Evolutionary conservation across 768 basidiomycete species (phyloP).

Genomic region (Macrolepiota fuliginosa): DNA sequence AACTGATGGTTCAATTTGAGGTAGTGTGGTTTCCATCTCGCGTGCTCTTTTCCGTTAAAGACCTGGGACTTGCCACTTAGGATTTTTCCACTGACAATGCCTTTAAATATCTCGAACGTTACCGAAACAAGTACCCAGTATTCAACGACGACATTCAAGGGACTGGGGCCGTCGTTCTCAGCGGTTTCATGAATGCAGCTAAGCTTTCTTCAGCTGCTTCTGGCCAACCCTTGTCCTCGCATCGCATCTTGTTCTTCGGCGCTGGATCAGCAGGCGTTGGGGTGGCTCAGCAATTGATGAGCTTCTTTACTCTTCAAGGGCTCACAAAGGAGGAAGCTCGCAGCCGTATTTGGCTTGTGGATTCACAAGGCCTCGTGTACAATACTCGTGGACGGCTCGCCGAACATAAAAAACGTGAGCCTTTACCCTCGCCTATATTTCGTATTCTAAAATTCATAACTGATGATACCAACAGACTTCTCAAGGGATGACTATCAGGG

Average conservation of each 20-base stretch:
- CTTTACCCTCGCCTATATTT: neutral
- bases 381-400: constrained; percentile 70
- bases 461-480: constrained; percentile 53
- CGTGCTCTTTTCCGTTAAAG: neutral
- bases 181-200: constrained; percentile 87
- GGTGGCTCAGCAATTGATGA: constrained; percentile 84
- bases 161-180: constrained; percentile 89
- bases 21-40: constrained; percentile 27
- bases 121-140: constrained; percentile 70
- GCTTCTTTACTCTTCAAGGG: constrained; percentile 85
- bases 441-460: constrained; percentile 4
- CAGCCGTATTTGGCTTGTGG: constrained; percentile 75
- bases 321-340: constrained; percentile 76
- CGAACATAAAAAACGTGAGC: constrained; percentile 79
- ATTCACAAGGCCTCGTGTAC: constrained; percentile 85
- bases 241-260: constrained; percentile 90
- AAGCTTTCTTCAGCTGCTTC: constrained; percentile 70
- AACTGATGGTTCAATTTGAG: constrained; percentile 85
- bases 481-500: constrained; percentile 79
- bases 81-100: constrained; percentile 94
- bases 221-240: constrained; percentile 63
- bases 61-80: constrained; percentile 28
- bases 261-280: constrained; percentile 93
- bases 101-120: constrained; percentile 78
- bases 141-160: constrained; percentile 94